A percentile compares a stretch with the other conserved stretches of the same genome.
phyloP scores from a whole-genome alignment of 116 monocot species.

The Iris pallida region DNA sequence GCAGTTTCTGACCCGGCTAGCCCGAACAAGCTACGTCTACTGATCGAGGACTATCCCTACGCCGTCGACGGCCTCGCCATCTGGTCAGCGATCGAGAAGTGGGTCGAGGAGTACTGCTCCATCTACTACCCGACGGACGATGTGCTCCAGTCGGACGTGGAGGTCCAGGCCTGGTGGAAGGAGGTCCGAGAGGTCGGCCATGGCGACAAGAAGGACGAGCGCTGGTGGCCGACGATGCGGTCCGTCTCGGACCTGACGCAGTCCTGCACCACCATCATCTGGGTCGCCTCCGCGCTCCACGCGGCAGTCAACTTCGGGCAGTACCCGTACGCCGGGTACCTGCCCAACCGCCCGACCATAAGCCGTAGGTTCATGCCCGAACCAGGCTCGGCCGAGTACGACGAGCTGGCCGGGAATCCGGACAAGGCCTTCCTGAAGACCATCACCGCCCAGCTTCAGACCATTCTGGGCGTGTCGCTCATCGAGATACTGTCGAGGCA shows the following conservation, averaged over 20 bases:
- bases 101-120: conserved; percentile 45
- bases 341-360: conserved; percentile 62
- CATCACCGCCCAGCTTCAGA: conserved; percentile 47
- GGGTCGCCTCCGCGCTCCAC: conserved; percentile 74
- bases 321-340: conserved; percentile 66
- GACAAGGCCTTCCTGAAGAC: conserved; percentile 46
- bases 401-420: conserved; percentile 33
- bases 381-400: conserved; percentile 35
- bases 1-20: conserved; percentile 25
- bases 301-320: conserved; percentile 78
- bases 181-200: conserved; percentile 61
- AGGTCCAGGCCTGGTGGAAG: conserved; percentile 67
- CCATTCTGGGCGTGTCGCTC: conserved; percentile 41
- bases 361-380: conserved; percentile 64
- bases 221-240: conserved; percentile 61
- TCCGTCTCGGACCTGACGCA: conserved; percentile 20
- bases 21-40: conserved; percentile 42
- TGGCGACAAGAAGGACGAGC: conserved; percentile 63
- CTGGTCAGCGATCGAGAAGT: conserved; percentile 55
- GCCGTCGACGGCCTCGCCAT: conserved; percentile 66
- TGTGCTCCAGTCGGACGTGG: conserved; percentile 23
- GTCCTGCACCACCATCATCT: conserved; percentile 62
- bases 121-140: conserved; percentile 55
- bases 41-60: conserved; percentile 72
- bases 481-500: conserved; percentile 72